phyloP scores from a whole-genome alignment of 352 stramenopile species.

The Globisporangium viniferum region DNA sequence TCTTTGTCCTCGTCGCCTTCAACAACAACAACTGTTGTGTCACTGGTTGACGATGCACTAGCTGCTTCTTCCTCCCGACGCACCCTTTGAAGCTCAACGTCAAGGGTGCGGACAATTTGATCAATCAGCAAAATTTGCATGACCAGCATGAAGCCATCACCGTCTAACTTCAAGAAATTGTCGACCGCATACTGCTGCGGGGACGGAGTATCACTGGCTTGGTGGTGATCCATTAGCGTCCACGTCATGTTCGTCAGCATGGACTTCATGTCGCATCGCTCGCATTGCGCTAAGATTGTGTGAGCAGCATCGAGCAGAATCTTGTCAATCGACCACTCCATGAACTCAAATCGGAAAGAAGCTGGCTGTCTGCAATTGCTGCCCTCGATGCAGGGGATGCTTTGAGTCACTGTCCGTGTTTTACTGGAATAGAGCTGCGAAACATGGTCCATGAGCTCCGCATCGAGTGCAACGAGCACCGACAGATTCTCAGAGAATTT shows the following conservation, averaged over 20 bases:
- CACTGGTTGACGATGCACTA: background rate
- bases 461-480: slow-evolving; percentile 69
- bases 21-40: background rate
- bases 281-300: slow-evolving; percentile 57
- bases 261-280: slow-evolving; percentile 70
- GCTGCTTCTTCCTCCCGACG: slow-evolving; percentile 26
- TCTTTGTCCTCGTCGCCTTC: slow-evolving; percentile 14
- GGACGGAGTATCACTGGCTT: background rate
- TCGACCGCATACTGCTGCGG: slow-evolving; percentile 33
- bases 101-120: slow-evolving; percentile 59
- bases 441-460: slow-evolving; percentile 72
- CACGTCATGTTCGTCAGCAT: slow-evolving; percentile 59
- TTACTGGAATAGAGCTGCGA: slow-evolving; percentile 78
- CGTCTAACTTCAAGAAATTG: slow-evolving; percentile 64
- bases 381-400: slow-evolving; percentile 63
- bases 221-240: slow-evolving; percentile 37
- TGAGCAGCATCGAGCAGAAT: slow-evolving; percentile 62
- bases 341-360: slow-evolving; percentile 78
- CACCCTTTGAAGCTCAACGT: slow-evolving; percentile 52
- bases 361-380: slow-evolving; percentile 63
- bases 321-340: slow-evolving; percentile 79
- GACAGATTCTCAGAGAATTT: slow-evolving; percentile 86
- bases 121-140: slow-evolving; percentile 85
- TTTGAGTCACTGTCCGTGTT: slow-evolving; percentile 64
- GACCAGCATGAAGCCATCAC: slow-evolving; percentile 63